Evolutionary conservation across 1,284 basidiomycete species (phyloP), one percentile per base, ranked within the genome.

Genomic region (Paramarasmius palmivorus): DNA sequence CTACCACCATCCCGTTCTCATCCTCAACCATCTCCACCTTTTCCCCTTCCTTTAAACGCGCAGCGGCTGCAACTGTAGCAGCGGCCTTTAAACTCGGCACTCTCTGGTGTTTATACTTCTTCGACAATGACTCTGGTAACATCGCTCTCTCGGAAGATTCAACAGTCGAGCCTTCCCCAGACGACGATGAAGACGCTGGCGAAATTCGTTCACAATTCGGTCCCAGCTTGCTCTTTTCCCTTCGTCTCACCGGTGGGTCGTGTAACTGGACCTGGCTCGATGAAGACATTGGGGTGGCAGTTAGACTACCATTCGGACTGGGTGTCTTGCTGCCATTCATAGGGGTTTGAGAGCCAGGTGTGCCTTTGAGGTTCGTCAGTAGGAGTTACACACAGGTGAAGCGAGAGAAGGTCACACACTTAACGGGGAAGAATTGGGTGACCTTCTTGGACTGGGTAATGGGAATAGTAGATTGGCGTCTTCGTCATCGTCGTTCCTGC

Each of bases 391-490:
- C 25, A n/a, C 2, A 17, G 23, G 9, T 29, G 17, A 23, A 23
- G 23, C 15, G 29, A 29, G 25, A 46, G 22, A 3, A 42, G 22
- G 15, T 23, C n/a, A 29, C 44, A 8, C 25, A 46, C 44, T 46
- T n/a, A 29, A 17, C 12, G 44, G 44, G n/a, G 44, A 46, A 32
- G 26, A n/a, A 19, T 26, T 29, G 32, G 44, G 44, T 26, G 44
- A 46, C 26, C 44, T 46, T n/a, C 25, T 46, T 26, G 44, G 44
- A 29, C 44, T 46, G n/a, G 44, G 44, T 46, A 46, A 32, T 26
- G 44, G 44, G 25, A 46, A 46, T n/a, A 46, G n/a, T 26, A 46
- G 17, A 7, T 46, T 46, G 19, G 22, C 4, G 14, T 46, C 44
- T 22, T 46, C 44, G 17, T 46, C 44, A 7, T 46, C 25, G 25